Evolutionary conservation across 441 rosid species (phyloP).

Genomic region (Rhodomyrtus psidioides): DNA sequence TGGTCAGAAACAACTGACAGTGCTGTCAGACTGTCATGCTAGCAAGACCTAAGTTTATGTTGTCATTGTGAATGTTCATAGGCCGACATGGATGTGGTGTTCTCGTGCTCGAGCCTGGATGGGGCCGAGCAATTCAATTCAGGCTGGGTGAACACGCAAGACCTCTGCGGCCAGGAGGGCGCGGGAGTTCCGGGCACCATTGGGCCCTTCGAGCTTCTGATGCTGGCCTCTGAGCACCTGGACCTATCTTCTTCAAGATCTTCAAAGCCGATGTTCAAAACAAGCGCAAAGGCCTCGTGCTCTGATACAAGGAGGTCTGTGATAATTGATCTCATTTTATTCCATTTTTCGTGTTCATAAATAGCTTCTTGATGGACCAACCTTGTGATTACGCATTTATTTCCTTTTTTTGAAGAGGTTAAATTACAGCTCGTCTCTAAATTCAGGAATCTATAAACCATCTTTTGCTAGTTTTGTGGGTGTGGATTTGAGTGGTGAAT

Average conservation of each 20-base stretch:
- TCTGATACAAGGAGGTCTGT: slow-evolving; percentile 68
- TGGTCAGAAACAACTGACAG: no score
- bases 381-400: no score
- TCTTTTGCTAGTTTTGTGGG: no score
- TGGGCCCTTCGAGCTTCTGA: slow-evolving; percentile 79
- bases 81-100: slow-evolving; percentile 79
- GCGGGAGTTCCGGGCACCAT: slow-evolving; percentile 37
- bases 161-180: slow-evolving; percentile 40
- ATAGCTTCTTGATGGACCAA: no score
- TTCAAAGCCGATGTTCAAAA: slow-evolving; percentile 27
- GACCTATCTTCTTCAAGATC: slow-evolving; percentile 73
- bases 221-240: slow-evolving; percentile 49
- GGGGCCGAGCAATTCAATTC: slow-evolving; percentile 51
- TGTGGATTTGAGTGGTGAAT: no score
- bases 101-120: slow-evolving; percentile 39
- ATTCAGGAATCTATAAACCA: no score
- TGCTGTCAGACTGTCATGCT: no score
- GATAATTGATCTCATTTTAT: not conserved
- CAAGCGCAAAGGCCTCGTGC: slow-evolving; percentile 52
- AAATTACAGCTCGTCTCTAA: no score
- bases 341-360: not conserved
- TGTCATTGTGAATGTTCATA: not conserved
- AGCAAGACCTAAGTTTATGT: not conserved
- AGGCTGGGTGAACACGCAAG: slow-evolving; percentile 38
- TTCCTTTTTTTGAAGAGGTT: no score